Evolutionary conservation across 2,329 filamentous ascomycete genomes (phyloP), one percentile per base, ranked within the genome.

Genomic region (Teratosphaeria zuluensis): DNA sequence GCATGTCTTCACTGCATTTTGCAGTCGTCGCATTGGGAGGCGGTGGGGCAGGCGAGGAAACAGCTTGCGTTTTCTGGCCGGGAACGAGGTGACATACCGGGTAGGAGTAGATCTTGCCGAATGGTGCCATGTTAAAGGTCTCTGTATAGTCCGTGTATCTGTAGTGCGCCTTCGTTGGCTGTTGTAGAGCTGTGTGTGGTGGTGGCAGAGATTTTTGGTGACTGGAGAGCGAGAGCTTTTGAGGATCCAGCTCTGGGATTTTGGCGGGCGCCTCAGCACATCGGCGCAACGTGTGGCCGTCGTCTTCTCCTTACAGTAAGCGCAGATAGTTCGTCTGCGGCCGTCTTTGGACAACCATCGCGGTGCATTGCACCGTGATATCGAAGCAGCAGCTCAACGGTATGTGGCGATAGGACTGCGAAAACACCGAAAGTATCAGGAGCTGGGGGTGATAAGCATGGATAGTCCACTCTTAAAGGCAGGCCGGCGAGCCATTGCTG

Each of bases 31-130:
- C 42, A n/a, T n/a, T 19, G 16, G 16, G 51, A 28, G 30, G 55
- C 48, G 57, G 53, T 55, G 53, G 55, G 61, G 51, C 42, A 48
- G 42, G 21, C 42, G 42, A 19, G 42, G 42, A 48, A 48, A 48
- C 42, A 48, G 42, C 42, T 48, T 48, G 42, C 42, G 42, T 48
- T 48, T 48, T n/a, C 19, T 48, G n/a, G 42, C 42, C 42, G 21
- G 38, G 58, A 58, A 51, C 4, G 32, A 46, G 19, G 51, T 56
- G 42, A 58, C 80, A 70, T 86, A 95, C 92, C 80, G 84, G 76
- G 77, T 84, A 85, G 76, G 88, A 89, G 85, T 94, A 97, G 74
- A 99, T 85, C 83, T 95, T 99, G 81, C 94, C 94, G 84, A 99
- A 97, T 75, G 89, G 83, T 88, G 68, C 64, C 69, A 71, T 73